Conservation (phyloP, 441 rosid species). For the Melianthus villosus region DNA sequence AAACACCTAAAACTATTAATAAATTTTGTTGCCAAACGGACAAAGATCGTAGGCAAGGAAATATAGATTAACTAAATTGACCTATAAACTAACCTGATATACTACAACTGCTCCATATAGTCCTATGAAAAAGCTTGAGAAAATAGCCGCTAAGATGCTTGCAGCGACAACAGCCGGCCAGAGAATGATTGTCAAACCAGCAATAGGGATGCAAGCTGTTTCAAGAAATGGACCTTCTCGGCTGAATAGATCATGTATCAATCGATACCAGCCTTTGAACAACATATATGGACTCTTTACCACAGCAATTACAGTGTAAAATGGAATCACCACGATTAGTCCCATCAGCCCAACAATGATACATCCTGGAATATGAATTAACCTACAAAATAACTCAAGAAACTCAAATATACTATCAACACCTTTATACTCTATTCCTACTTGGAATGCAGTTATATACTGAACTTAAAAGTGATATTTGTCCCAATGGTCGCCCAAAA, state of each 20-base stretch:
- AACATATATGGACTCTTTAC: constrained; percentile 65
- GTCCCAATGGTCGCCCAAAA: too few relatives aligned
- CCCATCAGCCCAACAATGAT: constrained; percentile 61
- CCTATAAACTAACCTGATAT: constrained; percentile 34
- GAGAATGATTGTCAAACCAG: constrained; percentile 49
- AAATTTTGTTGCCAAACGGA: too few relatives aligned
- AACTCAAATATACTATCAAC: too few relatives aligned
- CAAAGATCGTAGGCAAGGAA: not conserved
- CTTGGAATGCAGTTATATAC: too few relatives aligned
- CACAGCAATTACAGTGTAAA: constrained; percentile 43
- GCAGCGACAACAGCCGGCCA: constrained; percentile 72
- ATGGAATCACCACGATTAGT: constrained; percentile 43
- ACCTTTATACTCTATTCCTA: too few relatives aligned
- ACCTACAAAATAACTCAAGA: constrained; percentile 24
- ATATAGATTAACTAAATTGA: not conserved
- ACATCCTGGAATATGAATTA: constrained; percentile 58
- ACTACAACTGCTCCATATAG: constrained; percentile 59
- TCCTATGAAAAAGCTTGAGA: constrained; percentile 54
- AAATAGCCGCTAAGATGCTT: constrained; percentile 34
- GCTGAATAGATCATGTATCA: constrained; percentile 48
- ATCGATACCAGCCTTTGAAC: constrained; percentile 57
- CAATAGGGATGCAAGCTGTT: constrained; percentile 67
- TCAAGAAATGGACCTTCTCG: constrained; percentile 77
- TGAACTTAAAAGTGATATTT: too few relatives aligned
- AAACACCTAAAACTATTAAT: too few relatives aligned